phyloP scores from a whole-genome alignment of 176 grass and related monocot species.

The Aegilops sharonensis region DNA sequence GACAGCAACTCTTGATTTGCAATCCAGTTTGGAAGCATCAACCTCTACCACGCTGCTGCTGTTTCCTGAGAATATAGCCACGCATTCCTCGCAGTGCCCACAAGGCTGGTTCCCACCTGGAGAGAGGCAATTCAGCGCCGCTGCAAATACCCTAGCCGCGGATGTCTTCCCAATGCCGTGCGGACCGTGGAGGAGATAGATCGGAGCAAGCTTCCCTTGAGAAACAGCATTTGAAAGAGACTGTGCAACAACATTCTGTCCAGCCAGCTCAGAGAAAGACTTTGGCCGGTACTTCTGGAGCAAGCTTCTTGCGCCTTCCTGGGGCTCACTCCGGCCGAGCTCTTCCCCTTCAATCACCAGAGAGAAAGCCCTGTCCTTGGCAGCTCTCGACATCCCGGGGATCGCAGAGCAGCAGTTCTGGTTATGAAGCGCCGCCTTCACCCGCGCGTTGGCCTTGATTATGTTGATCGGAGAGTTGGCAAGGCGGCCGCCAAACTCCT shows the following conservation, averaged over 20 bases:
- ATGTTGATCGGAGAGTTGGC: conserved; percentile 35
- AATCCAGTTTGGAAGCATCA: conserved; percentile 80
- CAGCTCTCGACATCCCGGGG: conserved; percentile 37
- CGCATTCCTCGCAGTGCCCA: conserved; percentile 68
- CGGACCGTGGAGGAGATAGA: conserved; percentile 87
- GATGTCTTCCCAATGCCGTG: conserved; percentile 78
- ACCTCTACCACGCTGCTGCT: conserved; percentile 58
- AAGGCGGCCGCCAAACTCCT: conserved; percentile 38
- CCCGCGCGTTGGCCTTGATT: conserved; percentile 47
- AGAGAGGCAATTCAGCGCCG: conserved; percentile 70
- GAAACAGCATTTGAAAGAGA: conserved; percentile 58
- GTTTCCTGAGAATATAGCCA: conserved; percentile 56
- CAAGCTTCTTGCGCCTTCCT: conserved; percentile 56
- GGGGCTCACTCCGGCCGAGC: conserved; percentile 33
- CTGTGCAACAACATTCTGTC: conserved; percentile 61
- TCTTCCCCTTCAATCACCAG: conserved; percentile 30
- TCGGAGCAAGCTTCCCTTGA: conserved; percentile 52
- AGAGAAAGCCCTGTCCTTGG: conserved; percentile 34
- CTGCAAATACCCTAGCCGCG: conserved; percentile 64
- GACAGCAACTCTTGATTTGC: conserved; percentile 47
- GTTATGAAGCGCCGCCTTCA: conserved; percentile 40
- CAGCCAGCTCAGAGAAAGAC: conserved; percentile 63
- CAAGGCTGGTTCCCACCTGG: conserved; percentile 52
- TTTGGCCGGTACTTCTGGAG: conserved; percentile 74
- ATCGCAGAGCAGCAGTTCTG: conserved; percentile 33